Conservation (phyloP, 768 basidiomycete genomes). For the Crepidotus variabilis region DNA sequence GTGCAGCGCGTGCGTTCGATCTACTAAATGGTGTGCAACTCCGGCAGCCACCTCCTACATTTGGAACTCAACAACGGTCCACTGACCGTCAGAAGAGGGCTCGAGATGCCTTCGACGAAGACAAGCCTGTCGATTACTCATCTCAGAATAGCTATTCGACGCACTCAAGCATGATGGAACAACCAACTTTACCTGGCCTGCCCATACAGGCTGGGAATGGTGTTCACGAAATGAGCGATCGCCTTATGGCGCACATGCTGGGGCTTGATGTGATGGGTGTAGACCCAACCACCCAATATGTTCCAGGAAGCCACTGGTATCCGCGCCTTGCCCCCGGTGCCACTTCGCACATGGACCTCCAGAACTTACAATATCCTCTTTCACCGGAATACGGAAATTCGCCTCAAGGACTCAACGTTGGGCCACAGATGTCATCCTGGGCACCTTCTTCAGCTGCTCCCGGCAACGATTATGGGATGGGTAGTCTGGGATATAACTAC, state of each 20-base stretch:
- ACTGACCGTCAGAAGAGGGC: constrained; percentile 56
- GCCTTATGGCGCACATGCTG: constrained; percentile 72
- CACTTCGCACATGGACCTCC: constrained; percentile 6
- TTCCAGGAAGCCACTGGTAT: constrained; percentile 67
- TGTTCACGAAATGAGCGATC: constrained; percentile 59
- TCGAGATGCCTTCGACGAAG: constrained; percentile 60
- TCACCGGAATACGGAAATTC: constrained; percentile 1
- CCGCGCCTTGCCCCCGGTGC: constrained; percentile 33
- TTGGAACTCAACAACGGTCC: constrained; percentile 28
- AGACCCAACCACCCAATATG: constrained; percentile 54
- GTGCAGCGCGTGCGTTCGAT: constrained; percentile 61
- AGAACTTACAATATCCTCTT: constrained; percentile 7
- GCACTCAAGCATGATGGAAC: constrained; percentile 17
- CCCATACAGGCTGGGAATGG: constrained; percentile 23
- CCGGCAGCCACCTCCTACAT: constrained; percentile 28
- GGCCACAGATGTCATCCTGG: constrained; percentile 11
- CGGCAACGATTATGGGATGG: constrained; percentile 11
- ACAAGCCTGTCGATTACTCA: constrained; percentile 42
- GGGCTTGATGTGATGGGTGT: constrained; percentile 63
- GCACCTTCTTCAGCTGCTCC: constrained; percentile 7
- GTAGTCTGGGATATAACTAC: constrained; percentile 24
- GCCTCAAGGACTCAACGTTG: constrained; percentile 8
- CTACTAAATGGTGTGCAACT: constrained; percentile 65
- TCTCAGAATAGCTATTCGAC: constrained; percentile 36
- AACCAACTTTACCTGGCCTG: constrained; percentile 21